These are phyloP conservation scores for Logfia minima DNA, from an alignment of 129 eudicot species.

Conservation along the genomic window DNA sequence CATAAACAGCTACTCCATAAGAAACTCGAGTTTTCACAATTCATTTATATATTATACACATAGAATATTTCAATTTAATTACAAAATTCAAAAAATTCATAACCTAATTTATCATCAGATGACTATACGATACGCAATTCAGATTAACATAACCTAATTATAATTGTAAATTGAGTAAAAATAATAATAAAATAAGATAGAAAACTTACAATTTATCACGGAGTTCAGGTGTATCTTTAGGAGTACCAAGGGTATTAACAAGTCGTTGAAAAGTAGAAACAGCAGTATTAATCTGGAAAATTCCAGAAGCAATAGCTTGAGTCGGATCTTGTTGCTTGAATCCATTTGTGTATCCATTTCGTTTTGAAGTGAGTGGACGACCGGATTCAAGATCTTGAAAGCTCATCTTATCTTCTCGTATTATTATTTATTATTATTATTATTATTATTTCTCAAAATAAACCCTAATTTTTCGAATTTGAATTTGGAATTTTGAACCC, in stretches of 20 bases:
- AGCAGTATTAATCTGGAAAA: constrained; percentile 90
- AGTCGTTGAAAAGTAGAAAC: constrained; percentile 86
- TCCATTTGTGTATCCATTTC: constrained; percentile 50
- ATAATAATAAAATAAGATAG: neutral
- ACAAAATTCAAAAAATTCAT: neutral
- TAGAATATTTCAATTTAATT: neutral
- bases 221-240: constrained; percentile 95
- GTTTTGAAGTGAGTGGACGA: constrained; percentile 42
- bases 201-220: constrained; percentile 74
- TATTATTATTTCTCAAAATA: neutral
- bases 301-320: constrained; percentile 92
- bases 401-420: constrained; percentile 53
- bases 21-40: neutral
- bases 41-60: neutral
- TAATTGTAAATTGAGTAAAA: neutral
- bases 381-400: constrained; percentile 97
- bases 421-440: neutral
- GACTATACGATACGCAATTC: neutral
- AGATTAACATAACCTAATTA: neutral
- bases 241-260: constrained; percentile 91
- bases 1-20: neutral
- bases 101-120: neutral
- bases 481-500: no score
- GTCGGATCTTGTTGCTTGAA: constrained; percentile 73
- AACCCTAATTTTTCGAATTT: neutral